Evolutionary conservation across 2,329 filamentous ascomycete species (phyloP), one percentile per base, ranked within the genome.

Genomic region (Conoideocrella luteorostrata): DNA sequence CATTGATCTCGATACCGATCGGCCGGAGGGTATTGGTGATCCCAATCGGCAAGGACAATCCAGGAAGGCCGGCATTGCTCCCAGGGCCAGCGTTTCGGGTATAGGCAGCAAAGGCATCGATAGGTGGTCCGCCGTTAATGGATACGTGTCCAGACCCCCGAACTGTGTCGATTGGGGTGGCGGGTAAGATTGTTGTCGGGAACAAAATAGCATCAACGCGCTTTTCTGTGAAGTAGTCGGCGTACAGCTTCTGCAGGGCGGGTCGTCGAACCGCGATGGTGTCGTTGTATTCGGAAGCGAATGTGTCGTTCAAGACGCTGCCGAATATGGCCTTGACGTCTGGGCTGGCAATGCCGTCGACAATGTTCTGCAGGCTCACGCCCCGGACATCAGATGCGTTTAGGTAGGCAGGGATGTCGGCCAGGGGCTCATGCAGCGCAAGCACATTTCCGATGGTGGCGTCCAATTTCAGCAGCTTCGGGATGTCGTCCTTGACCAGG

Each of bases 31-130:
- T 18, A 2, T 23, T 7, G 7, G 49, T 51, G 17, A 44, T 6
- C 10, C 49, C 49, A 4, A 36, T 45, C 2, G 49, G 49, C 17
- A 51, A 48, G 26, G 45, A 48, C 29, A 51, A 21, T 20, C 49
- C 49, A 3, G 49, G 49, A 10, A 51, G 45, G 18, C 49, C 49
- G 7, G 49, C 49, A n/a, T 50, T 23, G 35, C 49, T 51, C 5
- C 45, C 47, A 4, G 49, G 47, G 9, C 38, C 47, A 9, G 47
- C 39, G 21, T 46, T 44, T 37, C 37, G 38, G 11, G 34, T 45
- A 30, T 50, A 51, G 3, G 43, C 41, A 10, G 12, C 29, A 37
- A 51, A 51, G 3, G 47, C 37, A 10, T 39, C 12, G 13, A 46
- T 36, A 2, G 45, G 49, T 4, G 47, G 47, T 4, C 47, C 49